Conservation (phyloP, 2,329 filamentous ascomycete genomes). For the Metarhizium humberi region DNA sequence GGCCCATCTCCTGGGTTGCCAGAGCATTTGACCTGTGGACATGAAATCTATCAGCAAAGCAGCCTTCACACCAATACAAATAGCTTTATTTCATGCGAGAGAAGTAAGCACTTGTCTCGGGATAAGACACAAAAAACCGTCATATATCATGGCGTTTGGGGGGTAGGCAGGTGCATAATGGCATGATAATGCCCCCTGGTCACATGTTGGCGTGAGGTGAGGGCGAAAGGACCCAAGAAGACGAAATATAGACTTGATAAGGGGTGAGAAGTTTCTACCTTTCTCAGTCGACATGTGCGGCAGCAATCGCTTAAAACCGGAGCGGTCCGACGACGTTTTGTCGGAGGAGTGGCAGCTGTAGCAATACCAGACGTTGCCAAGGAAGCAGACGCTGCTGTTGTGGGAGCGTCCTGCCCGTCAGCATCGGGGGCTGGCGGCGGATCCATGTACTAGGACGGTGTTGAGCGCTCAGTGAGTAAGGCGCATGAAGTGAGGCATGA, state of each 20-base stretch:
- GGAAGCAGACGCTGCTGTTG: background rate
- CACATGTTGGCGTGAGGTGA: background rate
- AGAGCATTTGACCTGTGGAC: constrained; percentile 31
- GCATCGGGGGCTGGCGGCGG: constrained; percentile 5
- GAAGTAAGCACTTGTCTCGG: too few species aligned
- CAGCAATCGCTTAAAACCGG: constrained; percentile 21
- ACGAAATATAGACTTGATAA: background rate
- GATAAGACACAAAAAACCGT: too few species aligned
- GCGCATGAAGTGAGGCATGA: constrained; percentile 8
- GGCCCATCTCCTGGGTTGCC: constrained; percentile 25
- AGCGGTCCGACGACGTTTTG: constrained; percentile 23
- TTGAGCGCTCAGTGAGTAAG: constrained; percentile 1
- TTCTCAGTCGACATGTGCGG: constrained; percentile 28
- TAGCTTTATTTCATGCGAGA: background rate
- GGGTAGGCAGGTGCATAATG: background rate
- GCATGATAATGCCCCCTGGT: background rate
- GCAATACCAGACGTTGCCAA: background rate
- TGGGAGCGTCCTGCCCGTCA: constrained; percentile 6
- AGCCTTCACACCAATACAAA: background rate
- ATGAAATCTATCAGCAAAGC: background rate
- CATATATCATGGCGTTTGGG: background rate
- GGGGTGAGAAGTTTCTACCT: constrained; percentile 17
- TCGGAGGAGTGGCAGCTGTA: constrained; percentile 10
- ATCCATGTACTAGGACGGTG: constrained; percentile 9
- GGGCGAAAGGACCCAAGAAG: background rate